These are phyloP conservation scores for Hymenoscyphus albidus DNA, from an alignment of 2,329 filamentous ascomycete genomes.

Conservation along the genomic window DNA sequence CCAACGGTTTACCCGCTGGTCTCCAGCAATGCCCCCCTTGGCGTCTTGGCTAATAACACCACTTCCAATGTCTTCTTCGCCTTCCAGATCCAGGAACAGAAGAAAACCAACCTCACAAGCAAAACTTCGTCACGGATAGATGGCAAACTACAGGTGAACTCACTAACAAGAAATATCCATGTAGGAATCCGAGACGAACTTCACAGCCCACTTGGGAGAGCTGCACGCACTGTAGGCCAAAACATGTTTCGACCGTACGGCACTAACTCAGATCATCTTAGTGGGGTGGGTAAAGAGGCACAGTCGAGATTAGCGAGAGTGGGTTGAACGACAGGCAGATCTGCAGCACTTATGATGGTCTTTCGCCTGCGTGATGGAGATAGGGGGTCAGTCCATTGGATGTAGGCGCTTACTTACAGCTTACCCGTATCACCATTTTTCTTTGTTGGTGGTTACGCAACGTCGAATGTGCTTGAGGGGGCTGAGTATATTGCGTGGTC, in stretches of 20 bases:
- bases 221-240: neutral
- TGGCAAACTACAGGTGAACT: neutral
- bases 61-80: neutral
- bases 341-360: neutral
- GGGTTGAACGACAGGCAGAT: conserved; percentile 9
- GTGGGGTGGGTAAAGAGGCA: neutral
- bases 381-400: conserved; percentile 2
- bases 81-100: neutral
- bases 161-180: no score
- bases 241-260: conserved; percentile 5
- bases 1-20: neutral
- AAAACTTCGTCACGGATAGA: neutral
- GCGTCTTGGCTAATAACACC: conserved; percentile 3
- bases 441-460: neutral
- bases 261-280: neutral
- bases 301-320: conserved; percentile 7
- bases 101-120: neutral
- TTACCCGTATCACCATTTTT: neutral
- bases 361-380: neutral
- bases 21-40: conserved; percentile 9
- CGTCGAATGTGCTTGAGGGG: conserved; percentile 4
- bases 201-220: neutral
- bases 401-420: neutral
- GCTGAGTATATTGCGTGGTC: conserved; percentile 7
- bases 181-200: neutral